These are phyloP conservation scores for Pseudogymnoascus sp. DNA, from an alignment of 2,329 filamentous ascomycete genomes.

Conservation along the genomic window DNA sequence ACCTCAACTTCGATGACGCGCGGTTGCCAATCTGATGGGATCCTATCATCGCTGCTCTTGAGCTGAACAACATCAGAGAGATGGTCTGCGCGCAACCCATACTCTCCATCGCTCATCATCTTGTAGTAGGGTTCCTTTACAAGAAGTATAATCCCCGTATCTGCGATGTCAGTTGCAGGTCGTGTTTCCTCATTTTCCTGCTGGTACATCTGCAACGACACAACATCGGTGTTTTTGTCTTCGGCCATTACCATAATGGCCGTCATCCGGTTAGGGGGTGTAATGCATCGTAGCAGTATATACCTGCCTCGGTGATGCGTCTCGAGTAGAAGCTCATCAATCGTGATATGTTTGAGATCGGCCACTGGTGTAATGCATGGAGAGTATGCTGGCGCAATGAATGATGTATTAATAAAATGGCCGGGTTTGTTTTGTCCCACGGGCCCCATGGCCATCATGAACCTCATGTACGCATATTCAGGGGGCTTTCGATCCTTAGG, in stretches of 20 bases:
- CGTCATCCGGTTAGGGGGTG: conserved; percentile 21
- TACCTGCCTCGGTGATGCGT: conserved; percentile 36
- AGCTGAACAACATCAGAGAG: conserved; percentile 41
- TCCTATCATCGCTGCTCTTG: conserved; percentile 28
- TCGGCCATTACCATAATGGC: conserved; percentile 24
- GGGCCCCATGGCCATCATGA: not conserved
- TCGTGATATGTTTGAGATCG: conserved; percentile 19
- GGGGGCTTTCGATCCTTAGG: not conserved
- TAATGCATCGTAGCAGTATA: conserved; percentile 21
- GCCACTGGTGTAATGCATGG: conserved; percentile 14
- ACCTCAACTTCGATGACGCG: conserved; percentile 20
- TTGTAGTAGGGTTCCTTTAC: conserved; percentile 51
- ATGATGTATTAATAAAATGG: not conserved
- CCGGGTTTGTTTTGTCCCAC: not conserved
- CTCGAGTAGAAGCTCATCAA: conserved; percentile 30
- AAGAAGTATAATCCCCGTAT: conserved; percentile 29
- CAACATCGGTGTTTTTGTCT: conserved; percentile 19
- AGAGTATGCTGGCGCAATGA: conserved; percentile 12
- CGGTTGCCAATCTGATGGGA: conserved; percentile 37
- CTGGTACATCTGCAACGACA: conserved; percentile 35
- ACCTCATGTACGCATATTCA: not conserved
- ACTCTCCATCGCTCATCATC: conserved; percentile 31
- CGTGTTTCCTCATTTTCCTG: conserved; percentile 32
- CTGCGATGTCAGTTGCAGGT: conserved; percentile 30
- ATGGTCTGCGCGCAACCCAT: conserved; percentile 46